Evolutionary conservation across 164 flowering plant species (phyloP).

Genomic region (Umbellularia californica): DNA sequence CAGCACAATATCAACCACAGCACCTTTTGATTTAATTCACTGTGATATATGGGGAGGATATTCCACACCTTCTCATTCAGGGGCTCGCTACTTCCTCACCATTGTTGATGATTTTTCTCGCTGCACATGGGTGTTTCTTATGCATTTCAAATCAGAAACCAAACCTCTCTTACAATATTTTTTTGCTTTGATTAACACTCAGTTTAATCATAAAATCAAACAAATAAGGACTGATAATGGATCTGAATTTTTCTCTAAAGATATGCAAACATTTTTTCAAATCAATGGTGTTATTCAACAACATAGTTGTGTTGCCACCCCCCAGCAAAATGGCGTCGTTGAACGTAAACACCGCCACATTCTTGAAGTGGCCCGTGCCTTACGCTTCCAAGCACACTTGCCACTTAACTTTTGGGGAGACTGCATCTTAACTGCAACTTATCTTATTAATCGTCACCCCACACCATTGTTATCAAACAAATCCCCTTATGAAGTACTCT

Average conservation of each 20-base stretch:
- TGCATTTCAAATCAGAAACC: constrained; percentile 8
- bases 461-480: neutral
- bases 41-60: constrained; percentile 5
- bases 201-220: neutral
- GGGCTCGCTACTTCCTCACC: constrained; percentile 6
- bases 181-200: neutral
- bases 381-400: neutral
- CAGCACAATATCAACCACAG: neutral
- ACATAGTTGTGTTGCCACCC: neutral
- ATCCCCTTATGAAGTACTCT: no score
- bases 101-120: constrained; percentile 8
- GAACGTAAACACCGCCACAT: neutral
- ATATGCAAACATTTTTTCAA: neutral
- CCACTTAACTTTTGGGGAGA: constrained; percentile 1
- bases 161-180: neutral
- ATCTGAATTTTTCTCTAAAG: neutral
- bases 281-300: neutral
- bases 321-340: constrained; percentile 1
- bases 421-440: neutral
- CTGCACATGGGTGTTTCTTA: constrained; percentile 4
- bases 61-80: neutral
- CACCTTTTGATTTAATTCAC: constrained; percentile 4
- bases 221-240: neutral
- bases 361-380: neutral
- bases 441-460: neutral